Conservation (phyloP, 768 basidiomycete genomes). For the Hortiboletus flavorubellus region DNA sequence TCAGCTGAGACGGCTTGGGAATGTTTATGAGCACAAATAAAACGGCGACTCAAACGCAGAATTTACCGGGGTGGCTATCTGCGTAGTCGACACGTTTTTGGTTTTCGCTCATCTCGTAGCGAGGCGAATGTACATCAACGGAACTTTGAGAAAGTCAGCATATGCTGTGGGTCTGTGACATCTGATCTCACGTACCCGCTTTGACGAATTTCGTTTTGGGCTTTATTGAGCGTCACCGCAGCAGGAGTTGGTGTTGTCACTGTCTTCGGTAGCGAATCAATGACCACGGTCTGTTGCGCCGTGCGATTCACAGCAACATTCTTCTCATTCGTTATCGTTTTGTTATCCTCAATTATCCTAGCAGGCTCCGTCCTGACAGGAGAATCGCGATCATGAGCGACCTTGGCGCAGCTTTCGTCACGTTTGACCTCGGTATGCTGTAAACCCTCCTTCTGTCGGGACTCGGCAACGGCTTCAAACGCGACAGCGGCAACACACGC, state of each 20-base stretch:
- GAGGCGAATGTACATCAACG: neutral
- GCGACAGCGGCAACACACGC: conserved; percentile 13
- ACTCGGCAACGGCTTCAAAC: conserved; percentile 8
- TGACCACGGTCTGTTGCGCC: neutral
- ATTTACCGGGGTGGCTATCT: neutral
- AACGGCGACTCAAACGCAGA: neutral
- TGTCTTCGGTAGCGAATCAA: neutral
- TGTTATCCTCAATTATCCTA: neutral
- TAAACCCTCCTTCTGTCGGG: neutral
- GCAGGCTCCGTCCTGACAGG: neutral
- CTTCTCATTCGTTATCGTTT: neutral
- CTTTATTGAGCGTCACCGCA: neutral
- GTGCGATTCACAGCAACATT: neutral
- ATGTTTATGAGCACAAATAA: neutral
- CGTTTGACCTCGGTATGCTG: neutral
- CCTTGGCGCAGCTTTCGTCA: neutral
- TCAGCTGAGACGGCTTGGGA: neutral
- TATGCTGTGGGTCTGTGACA: neutral
- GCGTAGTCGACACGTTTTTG: neutral
- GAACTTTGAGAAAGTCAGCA: neutral
- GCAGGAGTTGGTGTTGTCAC: too few relatives aligned
- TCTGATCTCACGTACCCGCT: neutral
- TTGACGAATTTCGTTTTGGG: neutral
- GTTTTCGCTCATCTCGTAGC: neutral
- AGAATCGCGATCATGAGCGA: neutral